Percentiles rank a stretch among this genome's conserved stretches.
Conservation (phyloP, 345 rosid genomes). For the Barbarea vulgaris region DNA sequence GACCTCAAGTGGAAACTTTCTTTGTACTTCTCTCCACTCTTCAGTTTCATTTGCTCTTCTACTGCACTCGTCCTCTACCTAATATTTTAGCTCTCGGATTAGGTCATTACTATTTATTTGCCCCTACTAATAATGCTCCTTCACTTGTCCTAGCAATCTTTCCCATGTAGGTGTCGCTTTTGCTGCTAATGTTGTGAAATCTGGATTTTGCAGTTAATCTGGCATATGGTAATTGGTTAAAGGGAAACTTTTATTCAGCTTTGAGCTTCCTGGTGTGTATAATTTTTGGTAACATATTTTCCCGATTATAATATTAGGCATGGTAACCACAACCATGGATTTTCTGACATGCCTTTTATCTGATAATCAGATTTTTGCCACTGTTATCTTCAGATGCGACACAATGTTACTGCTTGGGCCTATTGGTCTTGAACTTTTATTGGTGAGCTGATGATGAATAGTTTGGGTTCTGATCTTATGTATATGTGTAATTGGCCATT, state of each 20-base stretch:
- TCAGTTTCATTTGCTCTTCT: constrained; percentile 95
- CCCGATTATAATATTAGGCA: background rate
- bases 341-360: constrained; percentile 32
- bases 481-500: constrained; percentile 1
- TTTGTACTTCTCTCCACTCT: constrained; percentile 74
- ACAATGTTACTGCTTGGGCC: constrained; percentile 78
- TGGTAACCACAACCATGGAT: constrained; percentile 20
- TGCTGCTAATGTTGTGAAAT: constrained; percentile 31
- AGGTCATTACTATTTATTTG: constrained; percentile 56
- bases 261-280: constrained; percentile 79
- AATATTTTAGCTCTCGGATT: constrained; percentile 79
- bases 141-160: constrained; percentile 11
- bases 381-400: constrained; percentile 85
- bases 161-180: background rate
- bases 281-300: constrained; percentile 7
- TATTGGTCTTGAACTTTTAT: constrained; percentile 71
- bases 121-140: constrained; percentile 7
- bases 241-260: constrained; percentile 60
- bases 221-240: constrained; percentile 82
- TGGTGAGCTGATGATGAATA: constrained; percentile 57
- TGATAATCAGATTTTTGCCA: constrained; percentile 63
- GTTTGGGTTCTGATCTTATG: constrained; percentile 14
- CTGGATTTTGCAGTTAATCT: constrained; percentile 66
- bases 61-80: constrained; percentile 93
- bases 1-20: constrained; percentile 91